Percentiles rank a stretch among this genome's conserved stretches.
Evolutionary conservation across 257 asterid genomes (phyloP).

Genomic region (Solanum verrucosum): DNA sequence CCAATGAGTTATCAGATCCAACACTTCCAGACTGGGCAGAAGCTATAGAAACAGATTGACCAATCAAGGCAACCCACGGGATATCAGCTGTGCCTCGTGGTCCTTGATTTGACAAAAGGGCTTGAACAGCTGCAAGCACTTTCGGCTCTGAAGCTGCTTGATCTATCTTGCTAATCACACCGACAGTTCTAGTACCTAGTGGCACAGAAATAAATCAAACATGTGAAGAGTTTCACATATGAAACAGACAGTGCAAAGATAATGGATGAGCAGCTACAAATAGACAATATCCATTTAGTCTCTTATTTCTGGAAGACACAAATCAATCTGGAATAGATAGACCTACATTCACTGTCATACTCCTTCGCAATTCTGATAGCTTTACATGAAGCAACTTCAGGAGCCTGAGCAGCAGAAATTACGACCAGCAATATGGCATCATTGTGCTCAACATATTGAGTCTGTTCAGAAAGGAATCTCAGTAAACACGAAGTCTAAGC

Average conservation of each 20-base stretch:
- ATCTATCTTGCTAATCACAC: conserved; percentile 89
- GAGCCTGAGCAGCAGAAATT: conserved; percentile 91
- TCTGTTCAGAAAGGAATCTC: conserved; percentile 28
- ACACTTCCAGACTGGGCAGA: conserved; percentile 76
- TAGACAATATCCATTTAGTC: not conserved
- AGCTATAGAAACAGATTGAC: conserved; percentile 90
- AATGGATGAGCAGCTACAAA: not conserved
- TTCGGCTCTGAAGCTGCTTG: conserved; percentile 89
- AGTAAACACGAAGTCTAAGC: not conserved
- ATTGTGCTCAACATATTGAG: conserved; percentile 77
- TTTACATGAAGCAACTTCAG: conserved; percentile 87
- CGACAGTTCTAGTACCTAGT: conserved; percentile 88
- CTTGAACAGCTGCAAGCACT: conserved; percentile 91
- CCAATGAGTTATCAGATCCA: conserved; percentile 80
- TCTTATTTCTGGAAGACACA: not conserved
- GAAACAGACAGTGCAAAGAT: not conserved
- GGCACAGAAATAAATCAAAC: not conserved
- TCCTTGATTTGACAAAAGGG: conserved; percentile 84
- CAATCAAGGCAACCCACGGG: conserved; percentile 98
- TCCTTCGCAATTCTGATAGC: conserved; percentile 93
- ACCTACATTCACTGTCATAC: conserved; percentile 91
- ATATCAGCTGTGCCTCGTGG: conserved; percentile 90
- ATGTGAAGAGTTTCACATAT: not conserved
- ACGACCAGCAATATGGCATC: conserved; percentile 89
- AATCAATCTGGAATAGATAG: conserved; percentile 11